phyloP scores from a whole-genome alignment of 73 alveolate species.

The Durusdinium trenchii region DNA sequence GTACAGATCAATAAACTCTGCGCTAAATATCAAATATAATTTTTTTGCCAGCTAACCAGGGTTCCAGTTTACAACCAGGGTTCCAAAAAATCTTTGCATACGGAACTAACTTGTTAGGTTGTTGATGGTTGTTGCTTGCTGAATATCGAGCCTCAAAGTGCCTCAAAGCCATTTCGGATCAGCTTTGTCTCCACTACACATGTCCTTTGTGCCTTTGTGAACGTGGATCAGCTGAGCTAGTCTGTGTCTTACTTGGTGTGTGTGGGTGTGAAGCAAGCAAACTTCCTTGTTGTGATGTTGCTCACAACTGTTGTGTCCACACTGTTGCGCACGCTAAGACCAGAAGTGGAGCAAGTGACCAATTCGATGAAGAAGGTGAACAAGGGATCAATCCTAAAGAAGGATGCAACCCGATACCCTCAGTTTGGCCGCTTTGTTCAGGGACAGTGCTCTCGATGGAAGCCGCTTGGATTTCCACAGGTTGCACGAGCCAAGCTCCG shows the following conservation, averaged over 20 bases:
- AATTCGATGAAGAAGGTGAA: no score
- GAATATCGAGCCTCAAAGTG: background rate
- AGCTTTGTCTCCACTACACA: no score
- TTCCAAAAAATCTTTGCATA: no score
- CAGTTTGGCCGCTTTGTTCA: background rate
- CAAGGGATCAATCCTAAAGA: no score
- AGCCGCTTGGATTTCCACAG: background rate
- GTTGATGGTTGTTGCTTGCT: background rate
- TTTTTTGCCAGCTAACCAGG: background rate
- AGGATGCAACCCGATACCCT: background rate
- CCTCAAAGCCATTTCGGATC: constrained; percentile 12
- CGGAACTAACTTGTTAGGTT: no score
- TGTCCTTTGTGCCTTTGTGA: no score
- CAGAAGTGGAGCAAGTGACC: background rate
- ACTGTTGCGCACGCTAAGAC: background rate
- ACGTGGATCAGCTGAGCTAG: background rate
- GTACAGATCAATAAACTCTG: no score
- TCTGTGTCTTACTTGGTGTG: background rate
- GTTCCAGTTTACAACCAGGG: background rate
- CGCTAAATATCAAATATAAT: no score
- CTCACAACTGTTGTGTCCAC: background rate
- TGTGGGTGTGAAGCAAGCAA: no score
- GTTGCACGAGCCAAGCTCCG: background rate
- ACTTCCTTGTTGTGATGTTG: no score
- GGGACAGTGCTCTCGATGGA: background rate